Conservation (phyloP, 208 protist genomes). For the Leishmania braziliensis region DNA sequence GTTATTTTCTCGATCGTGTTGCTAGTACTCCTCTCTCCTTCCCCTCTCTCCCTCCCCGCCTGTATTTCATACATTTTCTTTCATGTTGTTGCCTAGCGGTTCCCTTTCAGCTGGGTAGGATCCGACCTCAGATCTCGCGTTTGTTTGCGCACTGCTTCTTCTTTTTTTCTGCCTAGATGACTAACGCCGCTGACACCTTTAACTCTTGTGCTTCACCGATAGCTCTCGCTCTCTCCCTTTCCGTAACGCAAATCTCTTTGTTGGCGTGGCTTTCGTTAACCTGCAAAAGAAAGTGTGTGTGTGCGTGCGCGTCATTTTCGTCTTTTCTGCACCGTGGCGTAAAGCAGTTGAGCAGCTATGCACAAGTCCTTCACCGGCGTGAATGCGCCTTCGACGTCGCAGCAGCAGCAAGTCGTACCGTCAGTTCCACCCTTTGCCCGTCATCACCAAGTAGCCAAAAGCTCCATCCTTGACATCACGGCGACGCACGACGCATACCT, state of each 20-base stretch:
- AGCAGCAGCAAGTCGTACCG: conserved; percentile 1
- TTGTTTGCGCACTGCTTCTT: background rate
- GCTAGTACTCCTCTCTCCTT: background rate
- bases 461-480: background rate
- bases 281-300: background rate
- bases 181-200: too few relatives aligned
- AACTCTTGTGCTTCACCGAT: too few relatives aligned
- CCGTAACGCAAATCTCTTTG: background rate
- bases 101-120: conserved; percentile 4
- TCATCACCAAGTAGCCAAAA: background rate
- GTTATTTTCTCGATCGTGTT: background rate
- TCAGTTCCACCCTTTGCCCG: background rate
- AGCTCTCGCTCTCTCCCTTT: too few relatives aligned
- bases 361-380: background rate
- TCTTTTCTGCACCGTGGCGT: background rate
- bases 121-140: background rate
- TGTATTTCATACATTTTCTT: background rate
- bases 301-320: background rate
- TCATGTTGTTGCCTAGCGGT: background rate
- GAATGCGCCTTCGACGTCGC: background rate
- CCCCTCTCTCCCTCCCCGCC: background rate
- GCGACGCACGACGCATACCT: background rate
- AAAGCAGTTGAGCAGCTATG: background rate
- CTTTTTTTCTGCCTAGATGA: too few relatives aligned
- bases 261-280: background rate